Evolutionary conservation across 441 rosid species (phyloP), one percentile per base, ranked within the genome.

Genomic region (Brassica hybrid): DNA sequence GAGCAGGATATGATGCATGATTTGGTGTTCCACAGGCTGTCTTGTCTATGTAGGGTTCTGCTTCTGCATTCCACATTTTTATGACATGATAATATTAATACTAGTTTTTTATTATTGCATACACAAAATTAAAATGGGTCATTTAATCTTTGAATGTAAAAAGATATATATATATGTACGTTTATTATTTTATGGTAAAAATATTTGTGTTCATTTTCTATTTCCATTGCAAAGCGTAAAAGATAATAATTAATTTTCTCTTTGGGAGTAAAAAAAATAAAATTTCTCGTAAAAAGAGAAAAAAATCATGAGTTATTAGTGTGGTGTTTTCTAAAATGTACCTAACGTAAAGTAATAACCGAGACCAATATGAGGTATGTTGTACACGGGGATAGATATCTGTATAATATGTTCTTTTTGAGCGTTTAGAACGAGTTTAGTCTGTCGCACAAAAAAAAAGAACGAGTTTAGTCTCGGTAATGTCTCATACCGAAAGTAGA

Each of bases 11-110:
- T 21, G 30, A 21, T 21, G 63, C 63, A 58, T 25, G 63, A 13
- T 58, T 21, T 52, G 63, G 32, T 58, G 63, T 5, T 58, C 32
- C 63, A 58, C 63, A 58, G 63, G 63, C 14, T 58, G 32, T 21
- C 63, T 12, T 21, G 63, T 58, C 32, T 25, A 21, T 58, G 63
- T 21, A 13, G 63, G 61, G 27, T 56, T 18, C 6, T 56, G 27
- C 25, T 10, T 19, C 61, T 58, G 63, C 32, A 21, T 21, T 21
- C 63, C 14, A 21, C 18, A 21, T 4, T 57, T 56, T 57, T 18
- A 57, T 18, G 61, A 57, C 62, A 57, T 18, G 9, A 57, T 9
- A n/a, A n/a, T n/a, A 57, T 19, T 57, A 57, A 56, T 56, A 56
- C 6, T 8, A 8, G 2, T 50, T 16, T 56, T 54, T 54, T 54